phyloP scores from a whole-genome alignment of 306 rosid species.

The Albizia julibrissin region DNA sequence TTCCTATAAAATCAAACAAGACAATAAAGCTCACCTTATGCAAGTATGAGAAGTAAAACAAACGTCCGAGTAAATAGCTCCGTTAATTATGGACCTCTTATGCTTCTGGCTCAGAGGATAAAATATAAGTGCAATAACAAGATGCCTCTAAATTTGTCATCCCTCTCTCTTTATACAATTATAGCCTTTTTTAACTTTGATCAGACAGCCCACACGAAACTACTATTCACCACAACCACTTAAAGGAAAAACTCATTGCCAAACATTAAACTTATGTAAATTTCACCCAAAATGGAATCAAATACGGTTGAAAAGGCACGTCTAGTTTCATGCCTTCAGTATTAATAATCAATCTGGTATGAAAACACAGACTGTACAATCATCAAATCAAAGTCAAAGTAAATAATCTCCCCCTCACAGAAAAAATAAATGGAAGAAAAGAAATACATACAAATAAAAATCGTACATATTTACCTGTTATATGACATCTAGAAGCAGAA shows the following conservation, averaged over 20 bases:
- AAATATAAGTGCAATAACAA: not conserved
- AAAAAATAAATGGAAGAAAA: not conserved
- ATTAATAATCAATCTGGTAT: not conserved
- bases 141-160: not conserved
- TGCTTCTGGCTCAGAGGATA: not conserved
- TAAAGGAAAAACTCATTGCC: not conserved
- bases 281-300: not conserved
- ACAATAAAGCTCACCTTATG: not conserved
- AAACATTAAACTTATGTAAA: not conserved
- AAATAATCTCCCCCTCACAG: not conserved
- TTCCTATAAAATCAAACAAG: conserved; percentile 47
- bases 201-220: not conserved
- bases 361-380: not conserved
- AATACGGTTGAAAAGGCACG: not conserved
- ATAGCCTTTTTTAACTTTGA: not conserved
- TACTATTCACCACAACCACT: not conserved
- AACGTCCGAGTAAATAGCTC: not conserved
- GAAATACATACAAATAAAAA: conserved; percentile 6
- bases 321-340: not conserved
- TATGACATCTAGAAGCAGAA: conserved; percentile 75
- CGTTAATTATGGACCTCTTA: not conserved
- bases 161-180: not conserved
- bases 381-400: not conserved
- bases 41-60: not conserved
- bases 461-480: conserved; percentile 55